Percentiles rank a stretch among this genome's conserved stretches.
These are phyloP conservation scores for Aureobasidium sp. DNA, from an alignment of 2,329 filamentous ascomycete genomes.

Conservation along the genomic window DNA sequence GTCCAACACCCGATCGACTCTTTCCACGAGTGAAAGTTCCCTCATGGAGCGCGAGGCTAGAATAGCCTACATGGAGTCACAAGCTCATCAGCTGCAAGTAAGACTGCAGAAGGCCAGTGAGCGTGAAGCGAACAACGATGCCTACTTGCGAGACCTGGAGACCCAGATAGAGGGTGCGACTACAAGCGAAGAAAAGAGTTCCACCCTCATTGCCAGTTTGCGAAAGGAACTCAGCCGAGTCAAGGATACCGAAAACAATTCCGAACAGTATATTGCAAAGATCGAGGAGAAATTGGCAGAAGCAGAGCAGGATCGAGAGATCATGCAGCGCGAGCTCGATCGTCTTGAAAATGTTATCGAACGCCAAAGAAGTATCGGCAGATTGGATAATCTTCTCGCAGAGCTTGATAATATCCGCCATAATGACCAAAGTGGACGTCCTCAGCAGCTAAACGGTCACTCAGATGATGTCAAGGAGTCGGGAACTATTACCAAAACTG, in stretches of 20 bases:
- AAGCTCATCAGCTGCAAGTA: constrained; percentile 81
- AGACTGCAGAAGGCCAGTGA: constrained; percentile 91
- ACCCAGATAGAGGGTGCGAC: constrained; percentile 83
- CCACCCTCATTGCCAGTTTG: constrained; percentile 74
- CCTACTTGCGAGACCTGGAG: constrained; percentile 88
- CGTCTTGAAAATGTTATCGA: constrained; percentile 91
- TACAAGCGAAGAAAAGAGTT: constrained; percentile 87
- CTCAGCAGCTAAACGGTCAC: constrained; percentile 31
- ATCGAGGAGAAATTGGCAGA: constrained; percentile 92
- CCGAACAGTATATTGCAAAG: constrained; percentile 95
- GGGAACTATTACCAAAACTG: no score
- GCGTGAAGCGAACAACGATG: constrained; percentile 83
- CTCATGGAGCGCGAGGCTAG: constrained; percentile 90
- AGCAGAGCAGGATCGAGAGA: constrained; percentile 87
- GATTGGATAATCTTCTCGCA: constrained; percentile 84
- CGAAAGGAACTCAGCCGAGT: constrained; percentile 85
- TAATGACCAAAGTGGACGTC: constrained; percentile 25
- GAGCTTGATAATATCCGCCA: constrained; percentile 65
- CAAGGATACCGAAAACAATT: constrained; percentile 81
- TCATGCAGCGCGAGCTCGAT: constrained; percentile 96
- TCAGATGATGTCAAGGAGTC: constrained; percentile 22
- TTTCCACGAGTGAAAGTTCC: constrained; percentile 77
- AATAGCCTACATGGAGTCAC: constrained; percentile 85
- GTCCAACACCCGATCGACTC: constrained; percentile 74
- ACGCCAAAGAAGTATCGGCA: constrained; percentile 87